These are phyloP conservation scores for Casaregolazyma suthepensis DNA, from an alignment of 1,139 yeast species.

Conservation along the genomic window DNA sequence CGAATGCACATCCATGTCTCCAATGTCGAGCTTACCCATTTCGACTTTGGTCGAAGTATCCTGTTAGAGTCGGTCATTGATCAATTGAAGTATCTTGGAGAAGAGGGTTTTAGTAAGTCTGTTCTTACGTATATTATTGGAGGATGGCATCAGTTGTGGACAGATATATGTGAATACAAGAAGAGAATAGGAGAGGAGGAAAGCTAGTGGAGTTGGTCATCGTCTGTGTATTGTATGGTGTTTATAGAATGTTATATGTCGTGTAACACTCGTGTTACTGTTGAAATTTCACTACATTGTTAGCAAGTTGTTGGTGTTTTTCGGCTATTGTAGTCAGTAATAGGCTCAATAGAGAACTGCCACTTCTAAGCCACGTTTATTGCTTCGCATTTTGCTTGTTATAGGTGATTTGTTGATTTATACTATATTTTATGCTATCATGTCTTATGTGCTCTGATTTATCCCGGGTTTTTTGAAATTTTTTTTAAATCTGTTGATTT, in stretches of 20 bases:
- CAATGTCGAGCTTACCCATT: constrained; percentile 62
- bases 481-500: not conserved
- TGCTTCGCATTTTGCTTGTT: too few relatives aligned
- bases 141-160: constrained; percentile 77
- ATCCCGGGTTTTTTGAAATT: not conserved
- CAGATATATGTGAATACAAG: not conserved
- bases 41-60: constrained; percentile 80
- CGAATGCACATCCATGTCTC: constrained; percentile 94
- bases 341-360: too few relatives aligned
- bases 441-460: not conserved
- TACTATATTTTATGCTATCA: too few relatives aligned
- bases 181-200: not conserved
- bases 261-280: too few relatives aligned
- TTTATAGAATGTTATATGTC: not conserved
- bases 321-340: too few relatives aligned
- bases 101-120: constrained; percentile 44
- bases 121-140: constrained; percentile 57
- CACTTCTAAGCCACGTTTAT: too few relatives aligned
- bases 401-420: too few relatives aligned
- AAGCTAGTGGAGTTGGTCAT: not conserved
- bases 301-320: too few relatives aligned
- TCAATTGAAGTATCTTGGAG: constrained; percentile 50
- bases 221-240: not conserved
- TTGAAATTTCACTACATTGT: too few relatives aligned
- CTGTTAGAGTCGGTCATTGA: constrained; percentile 79